phyloP scores from a whole-genome alignment of 208 protist genomes.

The Trypanosoma brucei region DNA sequence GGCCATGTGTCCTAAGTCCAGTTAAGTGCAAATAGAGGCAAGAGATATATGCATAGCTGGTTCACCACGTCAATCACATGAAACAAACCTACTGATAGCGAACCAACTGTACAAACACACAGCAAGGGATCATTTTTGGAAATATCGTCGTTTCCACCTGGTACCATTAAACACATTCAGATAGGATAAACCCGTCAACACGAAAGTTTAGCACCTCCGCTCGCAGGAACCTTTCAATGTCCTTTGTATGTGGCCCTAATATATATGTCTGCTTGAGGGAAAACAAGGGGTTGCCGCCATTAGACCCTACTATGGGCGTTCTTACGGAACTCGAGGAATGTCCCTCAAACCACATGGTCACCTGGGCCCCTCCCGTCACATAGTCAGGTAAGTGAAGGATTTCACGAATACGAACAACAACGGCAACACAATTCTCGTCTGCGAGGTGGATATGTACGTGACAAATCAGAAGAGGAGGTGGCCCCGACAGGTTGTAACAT shows the following conservation, averaged over 20 bases:
- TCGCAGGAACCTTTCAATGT: constrained; percentile 32
- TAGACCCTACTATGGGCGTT: constrained; percentile 26
- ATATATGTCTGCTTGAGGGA: constrained; percentile 43
- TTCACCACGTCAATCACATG: too few relatives aligned
- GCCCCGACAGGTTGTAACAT: constrained; percentile 34
- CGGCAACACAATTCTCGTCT: constrained; percentile 27
- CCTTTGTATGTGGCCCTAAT: constrained; percentile 37
- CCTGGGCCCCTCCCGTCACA: constrained; percentile 32
- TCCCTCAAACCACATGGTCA: constrained; percentile 54
- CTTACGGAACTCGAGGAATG: constrained; percentile 27
- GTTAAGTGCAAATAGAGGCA: too few relatives aligned
- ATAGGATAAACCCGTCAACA: constrained; percentile 36
- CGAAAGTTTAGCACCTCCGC: constrained; percentile 39
- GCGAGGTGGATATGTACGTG: constrained; percentile 28
- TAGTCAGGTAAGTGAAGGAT: constrained; percentile 46
- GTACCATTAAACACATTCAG: too few relatives aligned
- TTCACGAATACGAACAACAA: constrained; percentile 36
- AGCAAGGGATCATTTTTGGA: too few relatives aligned
- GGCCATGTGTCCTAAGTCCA: too few relatives aligned
- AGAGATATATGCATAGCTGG: too few relatives aligned
- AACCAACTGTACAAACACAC: too few relatives aligned
- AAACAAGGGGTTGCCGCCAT: constrained; percentile 43
- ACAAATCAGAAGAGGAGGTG: constrained; percentile 43
- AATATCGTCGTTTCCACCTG: too few relatives aligned
- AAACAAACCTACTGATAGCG: too few relatives aligned